Evolutionary conservation across 2,329 filamentous ascomycete genomes (phyloP).

Genomic region (Lizonia empirigonia): DNA sequence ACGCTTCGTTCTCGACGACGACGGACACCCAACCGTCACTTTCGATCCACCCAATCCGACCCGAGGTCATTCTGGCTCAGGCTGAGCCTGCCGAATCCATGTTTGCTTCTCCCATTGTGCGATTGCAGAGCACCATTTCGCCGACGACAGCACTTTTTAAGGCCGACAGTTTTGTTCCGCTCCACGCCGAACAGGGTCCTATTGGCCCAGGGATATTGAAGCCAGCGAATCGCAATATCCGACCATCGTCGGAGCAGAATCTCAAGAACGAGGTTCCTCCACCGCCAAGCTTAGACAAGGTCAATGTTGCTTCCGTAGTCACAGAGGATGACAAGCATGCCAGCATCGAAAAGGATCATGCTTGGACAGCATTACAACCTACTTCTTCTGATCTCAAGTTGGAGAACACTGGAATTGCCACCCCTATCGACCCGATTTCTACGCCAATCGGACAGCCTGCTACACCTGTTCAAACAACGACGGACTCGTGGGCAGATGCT

Average conservation of each 20-base stretch:
- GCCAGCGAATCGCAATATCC: constrained; percentile 22
- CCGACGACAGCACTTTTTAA: constrained; percentile 44
- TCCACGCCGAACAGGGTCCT: constrained; percentile 30
- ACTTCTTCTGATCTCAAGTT: background rate
- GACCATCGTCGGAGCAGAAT: constrained; percentile 17
- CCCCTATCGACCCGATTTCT: background rate
- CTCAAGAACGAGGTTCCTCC: background rate
- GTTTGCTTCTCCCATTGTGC: constrained; percentile 39
- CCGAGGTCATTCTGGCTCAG: constrained; percentile 14
- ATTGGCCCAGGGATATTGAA: constrained; percentile 41
- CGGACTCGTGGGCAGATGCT: constrained; percentile 22
- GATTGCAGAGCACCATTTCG: constrained; percentile 40
- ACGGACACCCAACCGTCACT: constrained; percentile 18
- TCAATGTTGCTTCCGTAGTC: background rate
- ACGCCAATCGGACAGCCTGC: constrained; percentile 5
- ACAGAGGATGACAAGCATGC: background rate
- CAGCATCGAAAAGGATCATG: constrained; percentile 4
- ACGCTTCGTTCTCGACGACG: constrained; percentile 13
- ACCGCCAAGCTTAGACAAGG: background rate
- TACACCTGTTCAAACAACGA: constrained; percentile 6
- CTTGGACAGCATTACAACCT: constrained; percentile 1
- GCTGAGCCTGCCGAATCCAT: constrained; percentile 25
- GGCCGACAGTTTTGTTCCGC: constrained; percentile 35
- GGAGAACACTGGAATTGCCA: background rate
- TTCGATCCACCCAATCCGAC: constrained; percentile 19